These are phyloP conservation scores for Monosporascus sp. DNA, from an alignment of 2,329 filamentous ascomycete species.

Conservation along the genomic window DNA sequence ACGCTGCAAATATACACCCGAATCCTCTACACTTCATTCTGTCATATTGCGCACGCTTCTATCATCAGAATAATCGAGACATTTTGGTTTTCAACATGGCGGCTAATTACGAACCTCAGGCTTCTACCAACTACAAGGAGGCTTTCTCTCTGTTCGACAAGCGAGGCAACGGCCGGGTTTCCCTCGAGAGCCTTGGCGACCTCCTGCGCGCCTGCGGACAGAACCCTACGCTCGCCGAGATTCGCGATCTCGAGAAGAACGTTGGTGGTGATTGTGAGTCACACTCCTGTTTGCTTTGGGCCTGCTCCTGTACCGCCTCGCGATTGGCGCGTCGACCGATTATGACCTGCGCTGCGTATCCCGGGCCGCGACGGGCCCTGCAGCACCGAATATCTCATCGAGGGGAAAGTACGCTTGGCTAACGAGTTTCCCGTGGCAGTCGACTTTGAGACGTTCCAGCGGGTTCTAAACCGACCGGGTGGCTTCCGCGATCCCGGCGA, in stretches of 20 bases:
- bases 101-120: conserved; percentile 43
- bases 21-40: neutral
- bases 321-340: neutral
- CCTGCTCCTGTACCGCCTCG: neutral
- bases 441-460: conserved; percentile 96
- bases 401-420: conserved; percentile 1
- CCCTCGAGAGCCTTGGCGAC: conserved; percentile 82
- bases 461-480: conserved; percentile 93
- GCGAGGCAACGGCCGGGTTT: conserved; percentile 90
- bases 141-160: conserved; percentile 99
- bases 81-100: conserved; percentile 18
- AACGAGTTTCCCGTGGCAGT: conserved; percentile 48
- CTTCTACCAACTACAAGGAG: conserved; percentile 99
- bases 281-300: conserved; percentile 6
- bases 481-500: conserved; percentile 98
- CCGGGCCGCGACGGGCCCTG: too few relatives aligned
- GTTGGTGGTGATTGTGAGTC: conserved; percentile 86
- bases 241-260: conserved; percentile 84
- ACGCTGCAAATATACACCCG: neutral
- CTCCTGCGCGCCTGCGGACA: conserved; percentile 94
- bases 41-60: neutral
- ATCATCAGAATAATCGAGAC: neutral
- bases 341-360: neutral
- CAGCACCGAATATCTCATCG: neutral
- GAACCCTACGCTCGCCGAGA: conserved; percentile 93